Percentiles rank a stretch among this genome's conserved stretches.
Conservation (phyloP, 2,329 filamentous ascomycete species). For the Colletotrichum karsti region DNA sequence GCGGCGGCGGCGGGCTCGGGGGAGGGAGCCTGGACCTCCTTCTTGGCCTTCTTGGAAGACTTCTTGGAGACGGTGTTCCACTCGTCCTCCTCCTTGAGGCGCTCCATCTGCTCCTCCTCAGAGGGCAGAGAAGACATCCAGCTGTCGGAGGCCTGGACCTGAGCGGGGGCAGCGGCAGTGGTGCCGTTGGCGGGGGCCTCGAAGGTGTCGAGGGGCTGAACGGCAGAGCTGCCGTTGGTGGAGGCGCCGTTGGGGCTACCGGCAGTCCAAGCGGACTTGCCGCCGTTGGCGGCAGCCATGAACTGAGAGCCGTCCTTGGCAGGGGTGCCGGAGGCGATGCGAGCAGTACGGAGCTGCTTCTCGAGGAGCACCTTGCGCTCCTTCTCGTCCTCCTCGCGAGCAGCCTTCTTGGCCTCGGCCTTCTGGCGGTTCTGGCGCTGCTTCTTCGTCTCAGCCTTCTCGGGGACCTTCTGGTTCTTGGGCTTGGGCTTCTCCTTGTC, state of each 20-base stretch:
- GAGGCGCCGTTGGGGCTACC: constrained; percentile 42
- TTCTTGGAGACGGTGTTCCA: constrained; percentile 68
- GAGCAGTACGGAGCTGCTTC: constrained; percentile 82
- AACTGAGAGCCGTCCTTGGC: constrained; percentile 81
- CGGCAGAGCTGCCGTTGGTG: constrained; percentile 39
- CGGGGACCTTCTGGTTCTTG: constrained; percentile 68
- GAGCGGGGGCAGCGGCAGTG: constrained; percentile 40
- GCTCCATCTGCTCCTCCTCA: constrained; percentile 70
- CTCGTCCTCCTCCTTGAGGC: constrained; percentile 61
- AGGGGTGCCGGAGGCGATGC: constrained; percentile 82
- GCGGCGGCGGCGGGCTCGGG: constrained; percentile 40
- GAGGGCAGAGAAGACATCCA: constrained; percentile 64
- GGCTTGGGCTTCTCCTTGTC: constrained; percentile 69
- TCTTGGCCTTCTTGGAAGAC: constrained; percentile 51
- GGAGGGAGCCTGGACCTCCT: constrained; percentile 49
- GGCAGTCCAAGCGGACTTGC: constrained; percentile 53
- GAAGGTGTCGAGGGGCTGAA: constrained; percentile 67
- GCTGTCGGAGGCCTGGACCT: constrained; percentile 45
- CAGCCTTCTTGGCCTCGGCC: constrained; percentile 79
- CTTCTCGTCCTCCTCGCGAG: constrained; percentile 80
- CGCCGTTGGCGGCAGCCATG: constrained; percentile 52
- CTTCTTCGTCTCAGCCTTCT: constrained; percentile 88
- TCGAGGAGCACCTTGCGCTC: constrained; percentile 80
- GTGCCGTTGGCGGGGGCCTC: constrained; percentile 47
- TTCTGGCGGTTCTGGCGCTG: constrained; percentile 93